Percentiles rank a stretch among this genome's conserved stretches.
Conservation (phyloP, 805 yeast species). For the Saccharomycopsis capsularis region DNA sequence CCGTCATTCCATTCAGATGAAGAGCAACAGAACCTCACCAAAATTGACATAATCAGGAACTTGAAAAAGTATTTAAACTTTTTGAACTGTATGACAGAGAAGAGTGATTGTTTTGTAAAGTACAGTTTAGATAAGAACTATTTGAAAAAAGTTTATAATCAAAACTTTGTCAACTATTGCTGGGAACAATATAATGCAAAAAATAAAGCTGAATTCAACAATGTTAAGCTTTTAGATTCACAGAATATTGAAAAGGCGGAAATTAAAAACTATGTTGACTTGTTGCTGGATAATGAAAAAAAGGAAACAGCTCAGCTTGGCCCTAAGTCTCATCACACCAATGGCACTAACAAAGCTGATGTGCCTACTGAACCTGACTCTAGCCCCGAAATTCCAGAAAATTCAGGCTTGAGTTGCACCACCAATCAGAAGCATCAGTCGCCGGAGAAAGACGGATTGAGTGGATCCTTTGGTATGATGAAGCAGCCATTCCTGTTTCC, state of each 20-base stretch:
- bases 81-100: not conserved
- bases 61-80: not conserved
- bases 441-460: no score
- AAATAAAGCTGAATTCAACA: no score
- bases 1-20: not conserved
- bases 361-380: no score
- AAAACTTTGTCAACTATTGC: not conserved
- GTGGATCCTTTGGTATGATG: no score
- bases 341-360: not conserved
- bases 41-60: not conserved
- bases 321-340: not conserved
- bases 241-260: no score
- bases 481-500: constrained; percentile 1
- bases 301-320: not conserved
- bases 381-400: not conserved
- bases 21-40: not conserved
- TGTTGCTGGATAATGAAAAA: not conserved
- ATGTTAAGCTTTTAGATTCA: no score
- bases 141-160: not conserved
- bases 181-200: not conserved
- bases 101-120: not conserved
- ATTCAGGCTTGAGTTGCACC: not conserved
- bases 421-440: no score
- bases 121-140: not conserved
- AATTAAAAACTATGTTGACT: no score